These are phyloP conservation scores for Fusarium liriodendri DNA, from an alignment of 2,329 filamentous ascomycete genomes.

Conservation along the genomic window DNA sequence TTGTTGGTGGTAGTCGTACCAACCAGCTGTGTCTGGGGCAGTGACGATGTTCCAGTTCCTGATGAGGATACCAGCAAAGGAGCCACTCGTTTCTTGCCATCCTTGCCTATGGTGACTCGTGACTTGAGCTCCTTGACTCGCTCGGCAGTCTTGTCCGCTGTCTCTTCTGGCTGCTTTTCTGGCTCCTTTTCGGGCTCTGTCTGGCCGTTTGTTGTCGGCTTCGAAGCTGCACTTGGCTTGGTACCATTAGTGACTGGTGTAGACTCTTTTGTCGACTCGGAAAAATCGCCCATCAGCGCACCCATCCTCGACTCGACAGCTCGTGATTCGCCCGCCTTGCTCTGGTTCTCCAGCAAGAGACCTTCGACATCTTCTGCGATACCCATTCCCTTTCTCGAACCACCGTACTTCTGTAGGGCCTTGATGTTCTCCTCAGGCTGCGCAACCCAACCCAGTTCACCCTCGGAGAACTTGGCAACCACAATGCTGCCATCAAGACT, in stretches of 20 bases:
- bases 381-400: conserved; percentile 86
- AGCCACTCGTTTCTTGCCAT: conserved; percentile 95
- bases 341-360: conserved; percentile 86
- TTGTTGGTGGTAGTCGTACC: conserved; percentile 76
- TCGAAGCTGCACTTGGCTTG: conserved; percentile 56
- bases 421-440: conserved; percentile 91
- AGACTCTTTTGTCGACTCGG: conserved; percentile 65
- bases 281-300: conserved; percentile 91
- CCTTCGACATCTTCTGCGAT: conserved; percentile 94
- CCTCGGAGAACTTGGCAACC: conserved; percentile 82
- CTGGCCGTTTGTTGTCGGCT: conserved; percentile 54
- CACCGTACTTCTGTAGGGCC: conserved; percentile 91
- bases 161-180: conserved; percentile 57
- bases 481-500: conserved; percentile 92
- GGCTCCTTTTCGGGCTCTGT: conserved; percentile 51
- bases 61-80: conserved; percentile 92
- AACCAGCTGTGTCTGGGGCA: conserved; percentile 89
- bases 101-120: conserved; percentile 92
- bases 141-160: conserved; percentile 64
- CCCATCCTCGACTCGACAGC: conserved; percentile 97
- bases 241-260: conserved; percentile 61
- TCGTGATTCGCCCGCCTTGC: conserved; percentile 89
- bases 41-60: conserved; percentile 84
- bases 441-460: conserved; percentile 90
- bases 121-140: conserved; percentile 78